phyloP scores from a whole-genome alignment of 208 protist genomes.

The Ichthyophonus hoferi region DNA sequence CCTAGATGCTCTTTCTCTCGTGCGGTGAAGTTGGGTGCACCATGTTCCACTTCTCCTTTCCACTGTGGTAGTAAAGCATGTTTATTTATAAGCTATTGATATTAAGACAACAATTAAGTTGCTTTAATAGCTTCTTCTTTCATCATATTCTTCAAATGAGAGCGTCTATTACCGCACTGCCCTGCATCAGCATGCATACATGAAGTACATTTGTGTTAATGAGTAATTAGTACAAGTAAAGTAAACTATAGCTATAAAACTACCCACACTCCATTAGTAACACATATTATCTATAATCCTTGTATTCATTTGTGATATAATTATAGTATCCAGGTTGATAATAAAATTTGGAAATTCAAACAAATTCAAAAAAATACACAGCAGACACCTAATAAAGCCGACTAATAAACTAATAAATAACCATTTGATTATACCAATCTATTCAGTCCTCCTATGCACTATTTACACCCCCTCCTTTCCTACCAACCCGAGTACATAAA shows the following conservation, averaged over 20 bases:
- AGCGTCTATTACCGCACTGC: no score
- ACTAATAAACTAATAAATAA: background rate
- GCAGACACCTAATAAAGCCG: no score
- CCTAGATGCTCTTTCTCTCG: constrained; percentile 32
- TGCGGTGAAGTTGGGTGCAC: background rate
- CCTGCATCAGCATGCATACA: background rate
- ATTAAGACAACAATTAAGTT: background rate
- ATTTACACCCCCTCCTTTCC: background rate
- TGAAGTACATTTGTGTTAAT: background rate
- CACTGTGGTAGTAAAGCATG: background rate
- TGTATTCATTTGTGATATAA: no score
- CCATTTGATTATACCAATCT: background rate
- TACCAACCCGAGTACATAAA: background rate
- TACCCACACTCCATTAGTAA: no score
- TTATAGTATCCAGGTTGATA: no score
- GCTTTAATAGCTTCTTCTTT: no score
- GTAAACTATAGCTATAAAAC: background rate
- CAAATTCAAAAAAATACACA: background rate
- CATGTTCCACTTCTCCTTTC: constrained; percentile 19
- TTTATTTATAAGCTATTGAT: background rate
- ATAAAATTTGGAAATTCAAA: background rate
- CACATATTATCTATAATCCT: no score
- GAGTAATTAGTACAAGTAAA: background rate
- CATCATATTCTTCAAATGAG: no score
- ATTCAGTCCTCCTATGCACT: background rate